Evolutionary conservation across 306 rosid species (phyloP), one percentile per base, ranked within the genome.

Genomic region (Acacia acuminata): DNA sequence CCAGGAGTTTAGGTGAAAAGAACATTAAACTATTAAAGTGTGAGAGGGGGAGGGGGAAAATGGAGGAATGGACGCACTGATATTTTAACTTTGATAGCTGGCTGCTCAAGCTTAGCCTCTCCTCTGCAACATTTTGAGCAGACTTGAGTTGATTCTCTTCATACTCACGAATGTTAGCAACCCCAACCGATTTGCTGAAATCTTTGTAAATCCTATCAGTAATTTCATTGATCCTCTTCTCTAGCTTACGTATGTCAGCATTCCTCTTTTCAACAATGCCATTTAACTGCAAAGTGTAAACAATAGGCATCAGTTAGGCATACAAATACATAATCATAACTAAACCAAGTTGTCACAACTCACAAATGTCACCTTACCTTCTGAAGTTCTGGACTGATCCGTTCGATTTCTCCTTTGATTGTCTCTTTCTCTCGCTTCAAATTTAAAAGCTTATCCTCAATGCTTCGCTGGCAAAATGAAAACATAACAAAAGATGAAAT

Each of bases 151-250:
- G 94, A 72, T 96, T 96, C 89, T 96, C 99, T 89, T 96, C 99
- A 60, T 96, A 96, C 84, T 96, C 99, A 53, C 99, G 98, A 55
- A 96, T 96, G 87, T 96, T 96, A 84, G 97, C 93, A 73, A 94
- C 99, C 83, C 98, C 98, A 82, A 96, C 97, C 38, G 97, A 90
- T 86, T 80, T 86, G 87, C 99, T 96, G 77, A 96, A 96, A 82
- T 93, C 85, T 86, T 76, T 90, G 88, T 96, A 96, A 70, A 94
- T 91, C 76, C 89, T 81, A 82, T 96, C 99, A 77, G 92, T 92
- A 83, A 91, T 96, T 88, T 90, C 94, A 90, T 96, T 96, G 81
- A 94, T 96, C 82, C 90, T 89, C 88, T 86, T 96, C 90, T 92
- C 99, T 73, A 90, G 92, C 89, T 85, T 91, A 55, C 60, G 79